Base-by-base conservation (phyloP, 805 yeast genomes). In the Saccharomycopsis malanga region DNA sequence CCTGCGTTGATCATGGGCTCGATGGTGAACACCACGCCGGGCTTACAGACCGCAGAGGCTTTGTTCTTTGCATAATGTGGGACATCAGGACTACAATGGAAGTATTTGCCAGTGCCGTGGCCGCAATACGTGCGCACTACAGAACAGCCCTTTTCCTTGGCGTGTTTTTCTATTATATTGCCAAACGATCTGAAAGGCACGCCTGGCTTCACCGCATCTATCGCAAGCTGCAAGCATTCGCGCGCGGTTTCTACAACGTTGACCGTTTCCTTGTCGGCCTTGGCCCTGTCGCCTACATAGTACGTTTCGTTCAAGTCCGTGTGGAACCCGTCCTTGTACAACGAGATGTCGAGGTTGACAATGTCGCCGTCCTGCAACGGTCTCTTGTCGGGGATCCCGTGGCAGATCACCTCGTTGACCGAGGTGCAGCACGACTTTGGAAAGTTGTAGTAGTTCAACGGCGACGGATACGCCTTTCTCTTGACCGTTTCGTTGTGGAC, bases 1-100 rank as follows among this genome's bases (percentile, higher is more conserved):
- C 98, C 98, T 54, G 80, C 69, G 61, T 87, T 84, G 56, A 93
- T 77, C 98, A 93, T 93, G 39, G 98, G 98, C 67, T 93, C 98
- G 49, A 93, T 87, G 20, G 98, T 93, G 71, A 93, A 93, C 12
- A 86, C 87, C 83, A 89, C 85, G 20, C 98, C 98, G 20, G 96
- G 91, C 63, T 87, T 87, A 70, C 93, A 89, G 39, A 87, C 80
- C 50, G 98, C 98, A 40, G 89, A 73, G 5, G 96, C 86, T 69
- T 91, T 91, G 69, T 89, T 93, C 57, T 80, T 82, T 20, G 93
- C 95, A 61, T 93, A 93, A 65, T 93, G 98, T 2, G 97, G 96
- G 46, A 93, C 77, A 56, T 81, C 85, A 34, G 98, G 98, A 40
- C 87, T 82, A 58, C 89, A 79, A 65, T 93, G 98, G 80, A 93